Evolutionary conservation across 1,284 basidiomycete genomes (phyloP), one percentile per base, ranked within the genome.

Genomic region (Fomes fomentarius): DNA sequence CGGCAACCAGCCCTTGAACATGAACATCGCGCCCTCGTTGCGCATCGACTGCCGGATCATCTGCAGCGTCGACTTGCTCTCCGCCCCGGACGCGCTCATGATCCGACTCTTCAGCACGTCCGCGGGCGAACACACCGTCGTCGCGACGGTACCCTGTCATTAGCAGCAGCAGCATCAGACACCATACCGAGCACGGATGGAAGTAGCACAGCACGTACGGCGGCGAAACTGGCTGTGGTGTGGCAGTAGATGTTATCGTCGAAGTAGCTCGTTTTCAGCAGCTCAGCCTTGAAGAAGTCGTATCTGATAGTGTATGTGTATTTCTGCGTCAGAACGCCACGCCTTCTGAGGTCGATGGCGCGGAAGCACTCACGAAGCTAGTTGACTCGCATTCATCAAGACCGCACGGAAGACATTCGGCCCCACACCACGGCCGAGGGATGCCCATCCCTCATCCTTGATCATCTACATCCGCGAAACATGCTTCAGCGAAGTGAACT

Each of bases 61-160:
- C 10, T 71, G 77, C 25, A 93, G 58, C 2, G 91, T 88, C 15
- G 89, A 91, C 80, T 87, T 83, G 5, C 87, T 87, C 28, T 91
- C 91, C 4, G 87, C 84, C 7, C 91, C 91, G 2, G 89, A 87
- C 0, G 93, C 92, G 66, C 91, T 94, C 93, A 96, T 96, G 65
- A 96, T 91, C 40, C 91, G 85, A 60, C 84, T 88, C 81, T 96
- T 96, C 60, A 96, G 75, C 24, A 96, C 94, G 67, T 96, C 94
- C 12, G 93, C 93, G 0, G 94, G 94, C 0, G 93, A 94, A 71
- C 94, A 96, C n/a, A 96, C 86, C 1, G 94, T 95, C 3, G 93
- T 95, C 11, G 94, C 93, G 3, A 95, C 90, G 1, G 93, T 96
- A 17, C 94, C 93, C 87, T 91, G 57, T n/a, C n/a, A n/a, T n/a